Conservation (phyloP, 768 basidiomycete genomes). For the Collybia sordida region DNA sequence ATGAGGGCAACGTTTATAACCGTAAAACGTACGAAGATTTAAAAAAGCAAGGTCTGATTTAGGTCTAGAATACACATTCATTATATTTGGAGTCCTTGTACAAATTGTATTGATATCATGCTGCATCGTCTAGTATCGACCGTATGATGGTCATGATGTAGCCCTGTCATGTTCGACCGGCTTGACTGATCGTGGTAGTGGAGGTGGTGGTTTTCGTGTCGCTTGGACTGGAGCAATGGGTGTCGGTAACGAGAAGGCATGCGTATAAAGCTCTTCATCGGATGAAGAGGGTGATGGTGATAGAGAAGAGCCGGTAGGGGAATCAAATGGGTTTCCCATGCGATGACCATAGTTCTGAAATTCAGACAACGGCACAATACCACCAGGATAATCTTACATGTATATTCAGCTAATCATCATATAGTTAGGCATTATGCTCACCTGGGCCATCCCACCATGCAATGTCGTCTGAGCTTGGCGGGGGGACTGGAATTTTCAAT, state of each 20-base stretch:
- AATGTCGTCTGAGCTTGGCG: slow-evolving; percentile 73
- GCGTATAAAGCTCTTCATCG: slow-evolving; percentile 80
- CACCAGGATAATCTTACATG: slow-evolving; percentile 54
- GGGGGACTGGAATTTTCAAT: slow-evolving; percentile 57
- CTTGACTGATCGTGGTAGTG: slow-evolving; percentile 36
- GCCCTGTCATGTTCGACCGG: slow-evolving; percentile 8
- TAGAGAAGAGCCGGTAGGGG: slow-evolving; percentile 58
- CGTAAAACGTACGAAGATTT: slow-evolving; percentile 97
- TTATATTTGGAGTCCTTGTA: neutral
- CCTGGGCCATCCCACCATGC: slow-evolving; percentile 83
- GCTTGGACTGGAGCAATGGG: slow-evolving; percentile 65
- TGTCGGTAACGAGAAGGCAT: slow-evolving; percentile 68
- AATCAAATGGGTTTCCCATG: slow-evolving; percentile 72
- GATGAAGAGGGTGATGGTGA: slow-evolving; percentile 81
- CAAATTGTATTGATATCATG: neutral
- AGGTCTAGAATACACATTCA: slow-evolving; percentile 14
- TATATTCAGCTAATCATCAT: slow-evolving; percentile 1
- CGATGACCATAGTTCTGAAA: slow-evolving; percentile 29
- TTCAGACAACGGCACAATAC: slow-evolving; percentile 46
- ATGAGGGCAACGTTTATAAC: slow-evolving; percentile 98
- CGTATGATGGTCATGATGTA: neutral
- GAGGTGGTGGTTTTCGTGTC: slow-evolving; percentile 39
- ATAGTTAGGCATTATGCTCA: slow-evolving; percentile 22
- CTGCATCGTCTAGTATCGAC: neutral
- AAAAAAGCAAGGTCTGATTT: slow-evolving; percentile 93